These are phyloP conservation scores for Osmanthus fragrans DNA, from an alignment of 257 asterid genomes.

Conservation along the genomic window DNA sequence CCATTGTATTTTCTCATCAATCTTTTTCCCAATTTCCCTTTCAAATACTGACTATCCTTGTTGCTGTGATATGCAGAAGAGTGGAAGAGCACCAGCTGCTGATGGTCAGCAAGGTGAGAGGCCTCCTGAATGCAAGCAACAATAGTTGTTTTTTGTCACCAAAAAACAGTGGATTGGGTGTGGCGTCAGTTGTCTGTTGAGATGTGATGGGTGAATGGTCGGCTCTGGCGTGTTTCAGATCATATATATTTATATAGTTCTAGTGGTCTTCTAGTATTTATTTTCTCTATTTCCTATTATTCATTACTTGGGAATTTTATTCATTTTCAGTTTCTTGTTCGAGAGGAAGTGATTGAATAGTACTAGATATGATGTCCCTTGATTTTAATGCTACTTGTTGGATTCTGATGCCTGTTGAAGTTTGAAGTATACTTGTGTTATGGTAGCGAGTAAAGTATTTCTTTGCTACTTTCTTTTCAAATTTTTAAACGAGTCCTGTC, in stretches of 20 bases:
- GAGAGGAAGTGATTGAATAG: background rate
- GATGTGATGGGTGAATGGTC: background rate
- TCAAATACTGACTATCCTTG: too few species aligned
- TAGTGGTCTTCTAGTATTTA: too few species aligned
- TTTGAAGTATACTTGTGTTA: too few species aligned
- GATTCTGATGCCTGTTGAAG: background rate
- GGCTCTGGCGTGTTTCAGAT: too few species aligned
- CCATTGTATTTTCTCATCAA: too few species aligned
- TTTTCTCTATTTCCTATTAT: too few species aligned
- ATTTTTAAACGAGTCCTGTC: background rate
- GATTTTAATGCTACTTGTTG: background rate
- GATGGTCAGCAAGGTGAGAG: slow-evolving; percentile 76
- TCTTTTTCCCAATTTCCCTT: background rate
- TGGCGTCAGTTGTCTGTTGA: too few species aligned
- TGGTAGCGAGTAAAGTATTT: background rate
- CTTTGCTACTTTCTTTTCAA: background rate
- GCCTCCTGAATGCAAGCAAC: slow-evolving; percentile 92
- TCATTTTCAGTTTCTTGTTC: background rate
- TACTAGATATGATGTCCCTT: background rate
- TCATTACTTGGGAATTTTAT: too few species aligned
- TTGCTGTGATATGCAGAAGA: slow-evolving; percentile 41
- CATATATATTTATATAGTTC: too few species aligned
- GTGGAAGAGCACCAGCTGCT: slow-evolving; percentile 50
- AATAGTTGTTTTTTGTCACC: slow-evolving; percentile 32
- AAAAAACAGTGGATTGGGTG: too few species aligned